Evolutionary conservation across 345 rosid genomes (phyloP).

Genomic region (Salix arbutifolia): DNA sequence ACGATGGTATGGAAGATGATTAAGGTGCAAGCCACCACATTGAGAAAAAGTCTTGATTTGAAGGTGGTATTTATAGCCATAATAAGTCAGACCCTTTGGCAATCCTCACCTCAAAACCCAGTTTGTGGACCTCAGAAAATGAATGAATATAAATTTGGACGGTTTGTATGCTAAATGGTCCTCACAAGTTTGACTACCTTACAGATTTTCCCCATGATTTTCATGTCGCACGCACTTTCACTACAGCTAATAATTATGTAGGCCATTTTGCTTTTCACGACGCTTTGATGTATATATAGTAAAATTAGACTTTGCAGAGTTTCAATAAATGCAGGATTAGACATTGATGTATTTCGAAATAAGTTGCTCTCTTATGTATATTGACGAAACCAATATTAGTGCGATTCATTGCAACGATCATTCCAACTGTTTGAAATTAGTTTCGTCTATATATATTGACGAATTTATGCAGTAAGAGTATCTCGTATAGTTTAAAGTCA

Average conservation of each 20-base stretch:
- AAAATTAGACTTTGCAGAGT: background rate
- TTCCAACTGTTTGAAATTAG: background rate
- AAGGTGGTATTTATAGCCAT: slow-evolving; percentile 16
- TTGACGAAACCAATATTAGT: background rate
- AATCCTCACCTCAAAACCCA: background rate
- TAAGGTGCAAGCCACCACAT: background rate
- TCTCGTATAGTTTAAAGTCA: background rate
- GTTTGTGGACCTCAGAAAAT: background rate
- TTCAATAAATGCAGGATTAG: background rate
- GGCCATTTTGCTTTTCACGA: background rate
- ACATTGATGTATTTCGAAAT: background rate
- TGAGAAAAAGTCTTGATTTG: background rate
- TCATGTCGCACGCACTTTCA: background rate
- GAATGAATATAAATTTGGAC: background rate
- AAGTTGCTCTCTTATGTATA: background rate
- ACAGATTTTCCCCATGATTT: background rate
- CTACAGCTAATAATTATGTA: background rate
- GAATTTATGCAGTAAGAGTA: background rate
- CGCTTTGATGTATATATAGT: background rate
- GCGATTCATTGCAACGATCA: background rate
- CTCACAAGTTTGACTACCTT: background rate
- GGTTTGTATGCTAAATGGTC: background rate
- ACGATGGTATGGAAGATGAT: background rate
- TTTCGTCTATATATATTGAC: background rate
- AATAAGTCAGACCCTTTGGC: background rate